phyloP scores from a whole-genome alignment of 257 asterid genomes.

The Paraleonurus japonicus region DNA sequence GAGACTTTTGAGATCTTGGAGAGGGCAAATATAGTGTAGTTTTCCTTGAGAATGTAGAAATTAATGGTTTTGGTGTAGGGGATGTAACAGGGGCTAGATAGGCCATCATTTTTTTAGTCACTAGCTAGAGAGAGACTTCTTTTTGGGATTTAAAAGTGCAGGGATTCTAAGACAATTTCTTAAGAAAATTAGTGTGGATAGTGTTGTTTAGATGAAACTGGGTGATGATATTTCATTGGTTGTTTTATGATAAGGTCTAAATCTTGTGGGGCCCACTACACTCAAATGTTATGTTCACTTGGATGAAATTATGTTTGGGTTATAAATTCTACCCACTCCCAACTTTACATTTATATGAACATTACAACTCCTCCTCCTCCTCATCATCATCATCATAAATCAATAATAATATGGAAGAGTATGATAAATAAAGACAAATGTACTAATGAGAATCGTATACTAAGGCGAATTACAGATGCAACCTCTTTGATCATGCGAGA shows the following conservation, averaged over 20 bases:
- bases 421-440: too few relatives aligned
- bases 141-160: background rate
- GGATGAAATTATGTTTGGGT: too few relatives aligned
- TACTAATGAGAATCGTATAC: too few relatives aligned
- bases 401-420: too few relatives aligned
- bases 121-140: background rate
- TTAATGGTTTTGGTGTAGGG: conserved; percentile 34
- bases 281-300: too few relatives aligned
- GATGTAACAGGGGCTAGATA: conserved; percentile 42
- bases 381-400: too few relatives aligned
- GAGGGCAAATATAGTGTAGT: conserved; percentile 13
- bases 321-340: too few relatives aligned
- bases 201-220: conserved; percentile 27
- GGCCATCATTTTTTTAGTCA: conserved; percentile 36
- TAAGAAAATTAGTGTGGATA: conserved; percentile 32
- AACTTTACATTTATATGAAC: too few relatives aligned
- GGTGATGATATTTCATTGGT: conserved; percentile 49
- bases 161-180: too few relatives aligned
- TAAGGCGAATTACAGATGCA: too few relatives aligned
- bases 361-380: too few relatives aligned
- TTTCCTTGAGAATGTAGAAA: conserved; percentile 37
- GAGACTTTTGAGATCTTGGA: conserved; percentile 19
- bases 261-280: conserved; percentile 36
- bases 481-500: too few relatives aligned
- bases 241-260: conserved; percentile 53